A percentile compares a stretch with the other conserved stretches of the same genome.
Conservation (phyloP, 106 monocot genomes). For the Allium sativum region DNA sequence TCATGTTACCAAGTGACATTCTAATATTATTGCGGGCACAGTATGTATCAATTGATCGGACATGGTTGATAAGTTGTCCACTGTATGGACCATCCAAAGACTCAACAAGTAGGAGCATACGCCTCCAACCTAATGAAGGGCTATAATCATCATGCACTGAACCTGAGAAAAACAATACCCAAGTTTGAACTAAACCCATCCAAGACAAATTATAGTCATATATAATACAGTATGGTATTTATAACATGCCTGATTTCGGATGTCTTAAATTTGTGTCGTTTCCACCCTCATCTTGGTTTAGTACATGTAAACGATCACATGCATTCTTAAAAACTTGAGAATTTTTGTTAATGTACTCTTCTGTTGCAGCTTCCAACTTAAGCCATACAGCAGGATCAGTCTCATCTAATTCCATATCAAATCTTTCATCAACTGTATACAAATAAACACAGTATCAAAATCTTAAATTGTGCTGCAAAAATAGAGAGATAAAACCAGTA, state of each 20-base stretch:
- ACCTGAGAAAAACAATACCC: slow-evolving; percentile 1
- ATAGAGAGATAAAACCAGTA: not conserved
- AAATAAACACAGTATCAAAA: not conserved
- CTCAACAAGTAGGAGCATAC: slow-evolving; percentile 79
- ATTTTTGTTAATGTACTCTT: slow-evolving; percentile 73
- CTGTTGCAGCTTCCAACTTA: slow-evolving; percentile 92
- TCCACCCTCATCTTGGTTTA: slow-evolving; percentile 46
- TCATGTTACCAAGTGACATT: slow-evolving; percentile 32
- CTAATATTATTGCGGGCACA: slow-evolving; percentile 62
- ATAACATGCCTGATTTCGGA: slow-evolving; percentile 12
- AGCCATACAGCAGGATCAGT: slow-evolving; percentile 95
- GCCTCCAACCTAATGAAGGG: slow-evolving; percentile 83
- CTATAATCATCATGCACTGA: slow-evolving; percentile 40
- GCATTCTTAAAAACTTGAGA: slow-evolving; percentile 48
- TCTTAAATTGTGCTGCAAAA: not conserved
- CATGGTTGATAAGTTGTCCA: slow-evolving; percentile 49
- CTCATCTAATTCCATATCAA: slow-evolving; percentile 95
- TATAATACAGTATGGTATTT: too few species aligned
- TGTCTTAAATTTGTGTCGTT: slow-evolving; percentile 14
- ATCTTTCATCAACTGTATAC: slow-evolving; percentile 82
- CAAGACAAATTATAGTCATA: too few species aligned
- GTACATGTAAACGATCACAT: slow-evolving; percentile 44
- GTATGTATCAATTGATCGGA: slow-evolving; percentile 72
- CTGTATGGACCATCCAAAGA: slow-evolving; percentile 52
- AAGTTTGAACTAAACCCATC: too few species aligned